Evolutionary conservation across 2,329 filamentous ascomycete species (phyloP).

Genomic region (Penicillium sp.): DNA sequence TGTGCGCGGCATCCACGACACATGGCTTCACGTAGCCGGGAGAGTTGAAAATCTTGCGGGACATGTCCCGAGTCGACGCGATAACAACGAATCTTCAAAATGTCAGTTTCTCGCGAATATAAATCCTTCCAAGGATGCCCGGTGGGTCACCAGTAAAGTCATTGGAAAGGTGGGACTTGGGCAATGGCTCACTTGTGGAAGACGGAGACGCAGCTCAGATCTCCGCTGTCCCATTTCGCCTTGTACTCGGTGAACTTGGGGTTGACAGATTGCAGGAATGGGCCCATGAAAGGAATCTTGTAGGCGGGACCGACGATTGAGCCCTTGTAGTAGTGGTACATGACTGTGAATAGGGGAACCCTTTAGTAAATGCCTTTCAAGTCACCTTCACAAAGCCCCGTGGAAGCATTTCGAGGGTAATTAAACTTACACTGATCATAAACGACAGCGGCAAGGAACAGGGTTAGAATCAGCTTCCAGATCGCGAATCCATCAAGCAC

Average conservation of each 20-base stretch:
- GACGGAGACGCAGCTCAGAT: slow-evolving; percentile 93
- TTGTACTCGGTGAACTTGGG: slow-evolving; percentile 90
- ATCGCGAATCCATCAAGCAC: slow-evolving; percentile 58
- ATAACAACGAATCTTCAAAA: slow-evolving; percentile 84
- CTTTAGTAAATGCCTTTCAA: slow-evolving; percentile 2
- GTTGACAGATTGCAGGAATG: slow-evolving; percentile 87
- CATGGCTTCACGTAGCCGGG: slow-evolving; percentile 90
- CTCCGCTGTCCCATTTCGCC: slow-evolving; percentile 86
- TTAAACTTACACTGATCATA: slow-evolving; percentile 82
- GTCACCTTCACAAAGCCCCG: slow-evolving; percentile 1
- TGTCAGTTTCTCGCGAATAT: background rate
- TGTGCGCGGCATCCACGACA: slow-evolving; percentile 90
- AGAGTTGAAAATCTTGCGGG: slow-evolving; percentile 95
- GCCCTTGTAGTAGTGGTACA: slow-evolving; percentile 72
- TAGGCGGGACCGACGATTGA: slow-evolving; percentile 70
- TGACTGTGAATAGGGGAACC: slow-evolving; percentile 52
- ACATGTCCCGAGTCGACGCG: slow-evolving; percentile 89
- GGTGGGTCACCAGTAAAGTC: background rate
- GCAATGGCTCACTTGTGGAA: slow-evolving; percentile 81
- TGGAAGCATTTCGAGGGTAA: background rate
- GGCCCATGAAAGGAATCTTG: slow-evolving; percentile 89
- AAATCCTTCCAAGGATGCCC: background rate
- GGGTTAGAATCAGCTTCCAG: slow-evolving; percentile 66
- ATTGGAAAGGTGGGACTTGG: background rate
- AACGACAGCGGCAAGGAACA: slow-evolving; percentile 68